phyloP scores from a whole-genome alignment of 192 early-diverging fungal genomes.

The Podila minutissima region DNA sequence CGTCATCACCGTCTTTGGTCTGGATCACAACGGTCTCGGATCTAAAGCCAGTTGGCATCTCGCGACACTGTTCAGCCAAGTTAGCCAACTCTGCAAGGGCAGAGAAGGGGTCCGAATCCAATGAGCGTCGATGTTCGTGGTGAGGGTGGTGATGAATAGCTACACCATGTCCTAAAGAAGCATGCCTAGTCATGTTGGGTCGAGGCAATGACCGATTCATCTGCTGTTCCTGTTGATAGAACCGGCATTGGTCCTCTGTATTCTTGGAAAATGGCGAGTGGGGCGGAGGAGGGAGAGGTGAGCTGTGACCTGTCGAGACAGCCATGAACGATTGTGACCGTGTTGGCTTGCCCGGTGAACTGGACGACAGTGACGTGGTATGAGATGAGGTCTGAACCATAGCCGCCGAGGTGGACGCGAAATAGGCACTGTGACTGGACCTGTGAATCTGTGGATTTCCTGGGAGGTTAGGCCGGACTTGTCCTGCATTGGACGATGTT shows the following conservation, averaged over 20 bases:
- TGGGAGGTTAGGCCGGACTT: constrained; percentile 26
- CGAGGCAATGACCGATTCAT: constrained; percentile 40
- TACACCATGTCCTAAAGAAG: constrained; percentile 20
- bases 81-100: constrained; percentile 41
- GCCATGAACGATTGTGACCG: constrained; percentile 16
- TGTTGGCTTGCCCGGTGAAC: constrained; percentile 10
- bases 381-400: constrained; percentile 8
- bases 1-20: constrained; percentile 7
- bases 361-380: constrained; percentile 3
- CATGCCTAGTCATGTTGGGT: constrained; percentile 25
- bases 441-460: constrained; percentile 40
- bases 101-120: constrained; percentile 31
- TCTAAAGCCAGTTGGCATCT: constrained; percentile 10
- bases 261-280: neutral
- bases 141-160: neutral
- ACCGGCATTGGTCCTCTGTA: neutral
- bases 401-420: constrained; percentile 6
- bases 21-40: constrained; percentile 15
- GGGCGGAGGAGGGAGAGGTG: neutral
- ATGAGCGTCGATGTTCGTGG: constrained; percentile 13
- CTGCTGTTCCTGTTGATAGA: constrained; percentile 26
- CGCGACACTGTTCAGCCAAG: constrained; percentile 31
- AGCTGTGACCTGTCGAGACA: neutral
- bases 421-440: constrained; percentile 16
- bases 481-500: constrained; percentile 4